Evolutionary conservation across 495 filamentous ascomycete species (phyloP).

Genomic region (Xylaria palmicola): DNA sequence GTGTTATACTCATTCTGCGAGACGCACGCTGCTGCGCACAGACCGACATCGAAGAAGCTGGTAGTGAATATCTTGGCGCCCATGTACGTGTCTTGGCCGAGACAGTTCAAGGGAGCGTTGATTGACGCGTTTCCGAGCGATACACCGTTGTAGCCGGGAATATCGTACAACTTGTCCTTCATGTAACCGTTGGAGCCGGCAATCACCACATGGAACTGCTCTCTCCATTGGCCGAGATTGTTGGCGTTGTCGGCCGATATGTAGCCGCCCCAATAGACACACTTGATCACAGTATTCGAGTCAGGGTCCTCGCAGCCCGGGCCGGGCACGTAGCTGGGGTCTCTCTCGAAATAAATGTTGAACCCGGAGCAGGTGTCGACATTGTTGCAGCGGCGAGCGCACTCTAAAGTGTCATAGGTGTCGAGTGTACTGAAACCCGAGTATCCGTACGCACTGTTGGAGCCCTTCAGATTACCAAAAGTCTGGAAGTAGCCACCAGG

Average conservation of each 20-base stretch:
- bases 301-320: constrained; percentile 44
- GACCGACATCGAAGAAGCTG: constrained; percentile 36
- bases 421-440: constrained; percentile 39
- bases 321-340: constrained; percentile 38
- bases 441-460: constrained; percentile 39
- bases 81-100: constrained; percentile 38
- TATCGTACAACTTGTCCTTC: constrained; percentile 26
- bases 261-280: constrained; percentile 47
- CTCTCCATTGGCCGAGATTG: constrained; percentile 39
- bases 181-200: constrained; percentile 46
- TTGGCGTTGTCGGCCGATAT: constrained; percentile 31
- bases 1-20: constrained; percentile 42
- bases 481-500: constrained; percentile 41
- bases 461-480: constrained; percentile 38
- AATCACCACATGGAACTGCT: constrained; percentile 44
- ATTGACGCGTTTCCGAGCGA: constrained; percentile 41
- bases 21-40: constrained; percentile 42
- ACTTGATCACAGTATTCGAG: constrained; percentile 53
- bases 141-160: constrained; percentile 32
- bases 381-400: constrained; percentile 36
- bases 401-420: constrained; percentile 43
- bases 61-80: constrained; percentile 42
- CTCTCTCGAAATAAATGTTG: constrained; percentile 51
- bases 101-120: constrained; percentile 34
- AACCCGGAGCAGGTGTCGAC: constrained; percentile 32